Percentiles rank a stretch among this genome's conserved stretches.
Evolutionary conservation across 192 early-diverging fungal species (phyloP).

Genomic region (Irineochytrium annulatum): DNA sequence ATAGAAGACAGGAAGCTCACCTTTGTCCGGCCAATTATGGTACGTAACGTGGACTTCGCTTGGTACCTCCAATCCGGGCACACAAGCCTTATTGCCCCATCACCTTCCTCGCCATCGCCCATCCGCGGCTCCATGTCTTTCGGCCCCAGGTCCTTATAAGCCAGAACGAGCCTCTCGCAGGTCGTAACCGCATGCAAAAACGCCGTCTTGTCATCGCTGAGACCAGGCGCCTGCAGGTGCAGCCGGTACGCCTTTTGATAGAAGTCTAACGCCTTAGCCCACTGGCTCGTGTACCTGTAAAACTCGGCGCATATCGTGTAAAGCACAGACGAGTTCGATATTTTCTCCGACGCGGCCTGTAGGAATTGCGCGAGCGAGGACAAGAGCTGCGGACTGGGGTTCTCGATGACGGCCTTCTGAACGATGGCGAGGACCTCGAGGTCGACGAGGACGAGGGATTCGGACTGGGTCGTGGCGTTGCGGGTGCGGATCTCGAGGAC

Average conservation of each 20-base stretch:
- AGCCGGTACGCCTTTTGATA: constrained; percentile 80
- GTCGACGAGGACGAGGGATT: constrained; percentile 66
- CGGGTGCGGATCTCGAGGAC: constrained; percentile 75
- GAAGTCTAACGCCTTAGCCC: constrained; percentile 70
- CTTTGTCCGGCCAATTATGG: constrained; percentile 79
- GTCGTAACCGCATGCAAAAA: constrained; percentile 71
- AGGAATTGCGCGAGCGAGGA: background rate
- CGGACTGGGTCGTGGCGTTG: constrained; percentile 52
- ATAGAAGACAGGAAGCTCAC: constrained; percentile 12
- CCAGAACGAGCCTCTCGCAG: constrained; percentile 70
- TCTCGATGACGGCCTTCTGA: constrained; percentile 56
- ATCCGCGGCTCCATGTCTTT: constrained; percentile 28
- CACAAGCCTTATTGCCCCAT: constrained; percentile 36
- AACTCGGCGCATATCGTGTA: constrained; percentile 77
- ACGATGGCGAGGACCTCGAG: constrained; percentile 72
- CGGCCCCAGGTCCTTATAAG: constrained; percentile 71
- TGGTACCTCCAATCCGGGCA: constrained; percentile 91
- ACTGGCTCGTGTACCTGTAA: constrained; percentile 62
- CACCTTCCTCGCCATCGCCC: constrained; percentile 27
- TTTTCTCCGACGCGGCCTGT: constrained; percentile 18
- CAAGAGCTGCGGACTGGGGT: background rate
- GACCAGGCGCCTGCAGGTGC: constrained; percentile 68
- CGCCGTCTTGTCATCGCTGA: constrained; percentile 62
- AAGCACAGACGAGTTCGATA: constrained; percentile 46
- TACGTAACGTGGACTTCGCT: constrained; percentile 72